Conservation (phyloP, 2,329 filamentous ascomycete species). For the Phaeoacremonium minimum region DNA sequence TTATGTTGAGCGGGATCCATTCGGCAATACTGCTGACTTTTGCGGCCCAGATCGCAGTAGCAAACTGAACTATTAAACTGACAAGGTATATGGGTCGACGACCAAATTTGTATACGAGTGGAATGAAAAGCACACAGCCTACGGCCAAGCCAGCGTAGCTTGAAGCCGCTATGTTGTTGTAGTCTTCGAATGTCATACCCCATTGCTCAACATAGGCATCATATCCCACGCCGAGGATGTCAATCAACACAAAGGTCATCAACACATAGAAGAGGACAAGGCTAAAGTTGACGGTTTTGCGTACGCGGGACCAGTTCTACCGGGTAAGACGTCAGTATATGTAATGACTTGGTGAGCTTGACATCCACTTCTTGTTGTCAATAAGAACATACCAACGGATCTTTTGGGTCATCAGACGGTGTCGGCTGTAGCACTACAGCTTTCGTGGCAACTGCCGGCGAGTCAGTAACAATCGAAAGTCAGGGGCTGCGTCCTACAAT, state of each 20-base stretch:
- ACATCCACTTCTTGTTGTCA: not conserved
- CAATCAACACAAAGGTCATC: constrained; percentile 15
- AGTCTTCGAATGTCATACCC: constrained; percentile 15
- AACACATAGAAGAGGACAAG: constrained; percentile 26
- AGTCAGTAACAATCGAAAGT: too few relatives aligned
- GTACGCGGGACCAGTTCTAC: constrained; percentile 23
- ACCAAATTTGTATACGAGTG: constrained; percentile 27
- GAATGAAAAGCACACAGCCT: constrained; percentile 27
- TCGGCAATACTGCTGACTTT: constrained; percentile 9
- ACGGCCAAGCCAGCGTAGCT: constrained; percentile 24
- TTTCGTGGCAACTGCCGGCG: too few relatives aligned
- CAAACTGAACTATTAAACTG: constrained; percentile 9
- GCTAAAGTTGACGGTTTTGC: constrained; percentile 22
- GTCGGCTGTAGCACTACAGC: constrained; percentile 6
- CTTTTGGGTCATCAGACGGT: constrained; percentile 9
- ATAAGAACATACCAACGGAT: constrained; percentile 17
- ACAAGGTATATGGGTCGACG: constrained; percentile 23
- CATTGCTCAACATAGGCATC: constrained; percentile 15
- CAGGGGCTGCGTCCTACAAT: too few relatives aligned
- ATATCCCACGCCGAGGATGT: constrained; percentile 1
- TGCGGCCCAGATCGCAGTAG: constrained; percentile 13
- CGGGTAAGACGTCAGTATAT: not conserved
- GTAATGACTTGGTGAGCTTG: not conserved
- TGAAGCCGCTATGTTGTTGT: constrained; percentile 19
- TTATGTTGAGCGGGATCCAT: constrained; percentile 9